Base-by-base conservation (phyloP, 2,329 filamentous ascomycete species). In the Hypoxylon rubiginosum region DNA sequence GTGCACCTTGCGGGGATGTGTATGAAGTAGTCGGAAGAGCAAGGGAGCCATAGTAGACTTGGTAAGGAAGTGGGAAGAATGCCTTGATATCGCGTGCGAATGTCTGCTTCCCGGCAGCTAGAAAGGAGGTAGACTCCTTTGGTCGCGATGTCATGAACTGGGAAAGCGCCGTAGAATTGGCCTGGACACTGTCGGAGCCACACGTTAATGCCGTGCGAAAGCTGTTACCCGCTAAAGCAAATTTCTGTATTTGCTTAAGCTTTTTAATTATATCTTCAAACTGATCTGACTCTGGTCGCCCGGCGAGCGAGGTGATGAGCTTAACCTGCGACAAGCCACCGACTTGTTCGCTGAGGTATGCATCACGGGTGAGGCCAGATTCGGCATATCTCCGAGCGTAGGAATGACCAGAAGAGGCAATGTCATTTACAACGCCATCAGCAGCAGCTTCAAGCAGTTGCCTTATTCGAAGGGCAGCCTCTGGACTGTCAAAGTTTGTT, bases 1-100 rank as follows among this genome's bases (percentile, higher is more conserved):
- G 87, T 1, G 96, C 93, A 43, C 92, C 90, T 56, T 91, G 86
- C 0, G 89, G 79, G 46, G 92, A 88, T 3, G 89, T 90, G 79
- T 97, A 99, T 0, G 94, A 92, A 0, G 92, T 91, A 0, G 95
- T 97, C 6, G 92, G 90, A 13, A 97, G 81, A 17, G 93, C 91
- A 48, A 96, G 85, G 15, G 91, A 92, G 7, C 95, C 93, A 77
- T 98, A 98, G 77, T 97, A 97, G 34, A 99, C 96, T 80, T 99
- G 96, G 80, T 97, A 99, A 0, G 96, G 96, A 17, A 99, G 85
- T 24, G 95, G 91, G 80, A 97, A 98, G 81, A 98, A 97, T 0
- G 93, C 91, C 78, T 94, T 96, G 69, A 84, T 83, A 67, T 89
- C 84, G 67, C 81, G 81, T 30, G 81, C 71, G 21, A 82, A 77